Conservation (phyloP, 352 stramenopile species). For the Phytophthora nicotianae region DNA sequence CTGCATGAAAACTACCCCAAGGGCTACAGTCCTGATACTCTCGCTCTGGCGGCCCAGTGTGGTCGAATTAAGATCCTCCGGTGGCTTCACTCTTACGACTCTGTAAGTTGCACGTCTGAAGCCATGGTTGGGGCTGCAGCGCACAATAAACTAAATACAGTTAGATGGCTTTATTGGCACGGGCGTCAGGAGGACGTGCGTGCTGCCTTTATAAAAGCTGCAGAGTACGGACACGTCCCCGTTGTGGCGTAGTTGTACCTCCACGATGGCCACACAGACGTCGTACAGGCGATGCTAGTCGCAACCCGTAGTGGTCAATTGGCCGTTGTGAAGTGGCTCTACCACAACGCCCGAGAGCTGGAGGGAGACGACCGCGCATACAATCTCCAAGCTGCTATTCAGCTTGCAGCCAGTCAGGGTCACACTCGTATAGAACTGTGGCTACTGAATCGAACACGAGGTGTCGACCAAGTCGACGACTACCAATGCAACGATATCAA, state of each 20-base stretch:
- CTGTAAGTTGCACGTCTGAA: too few species aligned
- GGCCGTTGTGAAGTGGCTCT: background rate
- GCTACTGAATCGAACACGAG: background rate
- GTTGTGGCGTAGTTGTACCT: background rate
- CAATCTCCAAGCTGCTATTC: background rate
- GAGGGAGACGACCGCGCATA: background rate
- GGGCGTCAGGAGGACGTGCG: too few species aligned
- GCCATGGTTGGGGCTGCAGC: too few species aligned
- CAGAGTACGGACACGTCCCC: too few species aligned
- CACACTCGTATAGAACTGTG: background rate
- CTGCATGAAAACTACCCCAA: too few species aligned
- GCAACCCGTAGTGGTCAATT: background rate
- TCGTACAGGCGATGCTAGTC: background rate
- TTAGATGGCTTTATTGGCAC: too few species aligned
- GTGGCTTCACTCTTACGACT: too few species aligned
- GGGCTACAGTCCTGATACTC: too few species aligned
- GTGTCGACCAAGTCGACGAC: background rate
- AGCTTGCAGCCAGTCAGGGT: background rate
- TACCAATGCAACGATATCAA: background rate
- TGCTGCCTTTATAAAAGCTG: too few species aligned
- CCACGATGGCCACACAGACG: background rate
- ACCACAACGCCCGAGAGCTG: background rate
- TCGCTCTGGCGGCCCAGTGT: too few species aligned
- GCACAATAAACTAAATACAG: too few species aligned
- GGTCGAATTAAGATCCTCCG: too few species aligned